phyloP scores from a whole-genome alignment of 2,329 filamentous ascomycete genomes.

The Aspergillus sp. region DNA sequence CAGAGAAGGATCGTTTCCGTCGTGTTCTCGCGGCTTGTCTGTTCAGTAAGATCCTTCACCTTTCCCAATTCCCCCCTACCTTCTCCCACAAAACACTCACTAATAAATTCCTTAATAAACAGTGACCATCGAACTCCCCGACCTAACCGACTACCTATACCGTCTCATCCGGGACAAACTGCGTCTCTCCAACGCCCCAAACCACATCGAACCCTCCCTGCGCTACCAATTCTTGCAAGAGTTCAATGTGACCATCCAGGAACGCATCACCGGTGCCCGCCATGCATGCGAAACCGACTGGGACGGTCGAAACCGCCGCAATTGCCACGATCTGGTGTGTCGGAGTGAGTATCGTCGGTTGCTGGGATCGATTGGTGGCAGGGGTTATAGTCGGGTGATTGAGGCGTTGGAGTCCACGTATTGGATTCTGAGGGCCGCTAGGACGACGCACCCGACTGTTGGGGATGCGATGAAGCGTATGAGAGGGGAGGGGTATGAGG shows the following conservation, averaged over 20 bases:
- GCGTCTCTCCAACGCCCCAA: slow-evolving; percentile 17
- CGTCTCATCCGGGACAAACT: slow-evolving; percentile 38
- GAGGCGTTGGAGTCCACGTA: slow-evolving; percentile 28
- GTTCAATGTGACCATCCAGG: slow-evolving; percentile 21
- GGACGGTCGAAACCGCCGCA: slow-evolving; percentile 27
- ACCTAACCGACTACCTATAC: slow-evolving; percentile 35
- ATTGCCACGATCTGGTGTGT: slow-evolving; percentile 31
- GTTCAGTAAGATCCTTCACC: slow-evolving; percentile 26
- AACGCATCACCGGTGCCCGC: slow-evolving; percentile 19
- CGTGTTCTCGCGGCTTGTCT: slow-evolving; percentile 36
- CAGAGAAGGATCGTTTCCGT: slow-evolving; percentile 37
- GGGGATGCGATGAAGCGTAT: slow-evolving; percentile 25
- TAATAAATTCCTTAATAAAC: slow-evolving; percentile 1
- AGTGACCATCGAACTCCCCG: slow-evolving; percentile 30
- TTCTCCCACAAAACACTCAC: background rate
- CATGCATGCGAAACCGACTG: slow-evolving; percentile 40
- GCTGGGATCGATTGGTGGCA: slow-evolving; percentile 21
- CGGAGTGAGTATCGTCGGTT: slow-evolving; percentile 23
- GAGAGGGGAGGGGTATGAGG: slow-evolving; percentile 31
- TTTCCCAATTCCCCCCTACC: too few species aligned
- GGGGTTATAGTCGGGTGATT: slow-evolving; percentile 21
- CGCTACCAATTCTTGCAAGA: slow-evolving; percentile 30
- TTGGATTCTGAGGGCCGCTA: slow-evolving; percentile 36
- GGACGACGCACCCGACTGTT: slow-evolving; percentile 35
- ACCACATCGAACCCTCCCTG: slow-evolving; percentile 24